Evolutionary conservation across 345 rosid species (phyloP), one percentile per base, ranked within the genome.

Genomic region (Hibiscus mutabilis): DNA sequence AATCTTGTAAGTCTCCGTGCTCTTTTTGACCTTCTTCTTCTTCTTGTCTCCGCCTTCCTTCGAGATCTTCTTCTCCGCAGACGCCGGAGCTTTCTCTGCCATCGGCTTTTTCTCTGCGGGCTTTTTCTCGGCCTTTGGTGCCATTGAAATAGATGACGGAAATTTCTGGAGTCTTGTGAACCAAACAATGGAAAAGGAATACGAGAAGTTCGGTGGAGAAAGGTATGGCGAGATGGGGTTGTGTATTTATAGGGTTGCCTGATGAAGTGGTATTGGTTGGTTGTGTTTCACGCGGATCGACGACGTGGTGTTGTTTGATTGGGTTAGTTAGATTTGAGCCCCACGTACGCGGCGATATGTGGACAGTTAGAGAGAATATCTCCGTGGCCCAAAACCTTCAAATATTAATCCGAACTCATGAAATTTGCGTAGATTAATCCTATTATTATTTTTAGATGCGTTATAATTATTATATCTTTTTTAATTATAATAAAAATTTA

Each of bases 1-100:
- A 75, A 88, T 87, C 86, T 88, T 88, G 75, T 88, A 88, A 0
- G 92, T 88, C 82, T 88, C 90, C 6, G 21, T 66, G 78, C 85
- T 83, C 87, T 84, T 88, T 82, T 88, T 86, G n/a, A 49, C 8
- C 68, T 61, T 86, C 89, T 82, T 85, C 78, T 79, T 85, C 77
- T 83, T 88, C 77, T 84, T 88, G 5, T 82, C 81, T 2, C 84
- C 83, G 67, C 84, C 82, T 16, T 84, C 87, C 37, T 86, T 84
- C 0, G 83, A 3, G 40, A 86, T 80, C 76, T 86, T 70, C 74
- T 87, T 85, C 86, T 87, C 89, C 6, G 84, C 82, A 49, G 75
- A 49, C 0, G 81, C 73, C 4, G 86, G 89, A 0, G 86, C 58
- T 19, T 86, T 86, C 78, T 80, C 86, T 47, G 81, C 86, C 52